Base-by-base conservation (phyloP, 805 yeast genomes). In the Grigorovia yakushimaensis region DNA sequence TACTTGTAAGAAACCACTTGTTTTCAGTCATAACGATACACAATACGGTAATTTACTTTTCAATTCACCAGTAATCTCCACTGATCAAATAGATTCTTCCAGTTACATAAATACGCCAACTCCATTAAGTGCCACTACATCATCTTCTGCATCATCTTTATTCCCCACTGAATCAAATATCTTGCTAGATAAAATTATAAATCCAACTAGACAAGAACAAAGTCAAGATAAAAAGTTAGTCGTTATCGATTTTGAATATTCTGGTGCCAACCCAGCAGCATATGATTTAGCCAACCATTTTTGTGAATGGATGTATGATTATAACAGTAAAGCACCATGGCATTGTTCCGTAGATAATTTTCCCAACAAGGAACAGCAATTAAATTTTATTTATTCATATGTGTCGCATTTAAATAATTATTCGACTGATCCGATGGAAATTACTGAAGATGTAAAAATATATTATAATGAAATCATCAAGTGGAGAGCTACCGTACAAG, bases 251-350 rank as follows among this genome's bases (percentile, higher is more conserved):
- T 93, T 93, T 64, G 98, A 93, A 67, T 93, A 91, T 64, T 81
- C 96, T 0, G 97, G 96, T 1, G 81, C 95, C 10, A 93, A 89
- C 59, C 72, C 81, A 41, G 88, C 95, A 1, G 95, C 94, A 2
- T 87, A 73, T 61, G 98, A 93, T 62, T 77, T 93, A 47, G 89
- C 89, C 13, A 89, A 93, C 64, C 98, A 93, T 68, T 85, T 93
- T 55, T 77, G 85, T 53, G 98, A 91, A 69, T 91, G 98, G 98
- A 93, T 89, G 97, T 76, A 87, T 43, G 88, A 93, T 68, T 93
- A 91, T 62, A 86, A 83, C 59, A 57, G 61, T 42, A 27, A 53
- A 2, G 77, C 79, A 54, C 76, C 81, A 1, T 69, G 72, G 18
- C 66, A 72, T 15, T 63, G 72, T 36, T 59, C 60, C 45, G 71